These are phyloP conservation scores for Carex scoparia DNA, from an alignment of 176 grass and related monocot genomes.

Conservation along the genomic window DNA sequence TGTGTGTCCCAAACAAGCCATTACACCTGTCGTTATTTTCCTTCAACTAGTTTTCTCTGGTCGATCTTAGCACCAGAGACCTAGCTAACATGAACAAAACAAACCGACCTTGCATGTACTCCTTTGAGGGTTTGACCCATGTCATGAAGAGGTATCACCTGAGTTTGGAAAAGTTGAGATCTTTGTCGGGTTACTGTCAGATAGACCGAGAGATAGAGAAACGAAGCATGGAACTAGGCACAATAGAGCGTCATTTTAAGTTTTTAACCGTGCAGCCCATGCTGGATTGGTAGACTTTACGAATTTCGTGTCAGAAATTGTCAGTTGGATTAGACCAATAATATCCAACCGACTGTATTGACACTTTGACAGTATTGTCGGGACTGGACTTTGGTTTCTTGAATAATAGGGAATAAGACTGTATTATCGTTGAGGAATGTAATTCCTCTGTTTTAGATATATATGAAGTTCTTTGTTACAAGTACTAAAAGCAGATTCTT, in stretches of 20 bases:
- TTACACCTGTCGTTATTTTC: neutral
- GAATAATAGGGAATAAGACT: neutral
- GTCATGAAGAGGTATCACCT: neutral
- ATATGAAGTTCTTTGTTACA: no score
- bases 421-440: neutral
- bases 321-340: neutral
- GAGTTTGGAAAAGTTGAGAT: neutral
- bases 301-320: neutral
- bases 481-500: no score
- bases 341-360: neutral
- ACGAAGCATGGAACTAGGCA: no score
- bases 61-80: neutral
- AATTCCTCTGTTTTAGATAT: neutral
- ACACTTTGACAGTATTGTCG: neutral
- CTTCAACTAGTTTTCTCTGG: neutral
- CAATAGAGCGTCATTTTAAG: no score
- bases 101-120: slow-evolving; percentile 3
- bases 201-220: neutral
- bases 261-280: neutral
- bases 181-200: neutral
- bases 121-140: neutral
- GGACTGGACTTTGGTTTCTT: neutral
- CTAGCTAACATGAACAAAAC: neutral
- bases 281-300: neutral
- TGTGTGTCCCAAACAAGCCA: neutral